Conservation (phyloP, 257 asterid species). For the Cinchona pubescens region DNA sequence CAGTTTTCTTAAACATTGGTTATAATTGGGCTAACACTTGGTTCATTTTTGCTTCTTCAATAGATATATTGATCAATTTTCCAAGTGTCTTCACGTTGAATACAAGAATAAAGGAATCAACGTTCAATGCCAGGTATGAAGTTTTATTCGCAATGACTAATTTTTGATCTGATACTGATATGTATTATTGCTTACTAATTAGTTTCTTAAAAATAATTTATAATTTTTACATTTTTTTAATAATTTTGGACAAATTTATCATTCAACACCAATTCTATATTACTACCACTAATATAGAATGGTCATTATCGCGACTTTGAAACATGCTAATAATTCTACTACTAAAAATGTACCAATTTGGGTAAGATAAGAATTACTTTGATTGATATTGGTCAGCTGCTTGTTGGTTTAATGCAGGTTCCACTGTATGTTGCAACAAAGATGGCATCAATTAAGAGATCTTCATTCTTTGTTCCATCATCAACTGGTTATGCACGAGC, state of each 20-base stretch:
- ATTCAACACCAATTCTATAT: too few species aligned
- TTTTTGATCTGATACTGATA: too few species aligned
- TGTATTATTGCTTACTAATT: not conserved
- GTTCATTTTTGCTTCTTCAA: slow-evolving; percentile 17
- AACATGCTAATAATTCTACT: too few species aligned
- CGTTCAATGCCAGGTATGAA: slow-evolving; percentile 96
- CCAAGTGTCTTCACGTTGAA: slow-evolving; percentile 92
- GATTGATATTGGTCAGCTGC: not conserved
- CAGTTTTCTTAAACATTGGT: not conserved
- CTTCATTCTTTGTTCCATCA: slow-evolving; percentile 92
- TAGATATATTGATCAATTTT: slow-evolving; percentile 90
- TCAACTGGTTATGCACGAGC: slow-evolving; percentile 84
- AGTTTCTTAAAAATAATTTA: too few species aligned
- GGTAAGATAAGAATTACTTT: not conserved
- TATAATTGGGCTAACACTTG: not conserved
- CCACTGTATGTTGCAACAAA: slow-evolving; percentile 93
- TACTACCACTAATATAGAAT: too few species aligned
- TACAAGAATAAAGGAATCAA: slow-evolving; percentile 93
- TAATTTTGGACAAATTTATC: too few species aligned
- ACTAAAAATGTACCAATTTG: not conserved
- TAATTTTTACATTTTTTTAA: too few species aligned
- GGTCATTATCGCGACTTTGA: too few species aligned
- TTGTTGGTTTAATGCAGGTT: slow-evolving; percentile 58
- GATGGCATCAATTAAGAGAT: slow-evolving; percentile 88
- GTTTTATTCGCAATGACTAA: not conserved